These are phyloP conservation scores for Colletotrichum lini DNA, from an alignment of 2,329 filamentous ascomycete species.

Conservation along the genomic window DNA sequence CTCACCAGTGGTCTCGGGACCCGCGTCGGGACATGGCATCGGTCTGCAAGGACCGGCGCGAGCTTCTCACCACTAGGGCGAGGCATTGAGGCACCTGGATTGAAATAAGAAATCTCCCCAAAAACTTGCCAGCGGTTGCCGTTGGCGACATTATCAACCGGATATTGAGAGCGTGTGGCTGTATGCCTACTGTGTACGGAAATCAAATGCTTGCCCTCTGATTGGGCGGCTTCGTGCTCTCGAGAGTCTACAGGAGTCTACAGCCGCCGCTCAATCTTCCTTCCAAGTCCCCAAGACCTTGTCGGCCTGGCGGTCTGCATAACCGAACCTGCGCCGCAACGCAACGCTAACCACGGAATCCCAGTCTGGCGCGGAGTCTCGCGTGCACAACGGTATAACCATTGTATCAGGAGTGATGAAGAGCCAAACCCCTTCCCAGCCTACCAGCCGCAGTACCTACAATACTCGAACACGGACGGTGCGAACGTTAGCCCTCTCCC, in stretches of 20 bases:
- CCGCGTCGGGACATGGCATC: not conserved
- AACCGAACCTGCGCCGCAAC: constrained; percentile 11
- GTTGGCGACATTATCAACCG: constrained; percentile 26
- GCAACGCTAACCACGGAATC: constrained; percentile 1
- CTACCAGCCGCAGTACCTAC: too few species aligned
- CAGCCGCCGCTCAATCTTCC: not conserved
- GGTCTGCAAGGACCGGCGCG: not conserved
- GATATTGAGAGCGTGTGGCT: constrained; percentile 10
- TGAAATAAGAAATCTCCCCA: constrained; percentile 25
- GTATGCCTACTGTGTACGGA: not conserved
- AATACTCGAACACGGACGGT: too few species aligned
- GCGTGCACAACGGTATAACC: constrained; percentile 1
- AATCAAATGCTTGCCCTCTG: constrained; percentile 22
- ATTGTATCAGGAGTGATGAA: constrained; percentile 9
- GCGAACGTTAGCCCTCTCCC: too few species aligned
- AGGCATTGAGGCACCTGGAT: constrained; percentile 35
- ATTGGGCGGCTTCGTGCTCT: constrained; percentile 19
- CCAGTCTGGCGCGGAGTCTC: not conserved
- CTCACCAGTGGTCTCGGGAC: too few species aligned
- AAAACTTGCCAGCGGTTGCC: constrained; percentile 21
- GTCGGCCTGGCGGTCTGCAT: constrained; percentile 24
- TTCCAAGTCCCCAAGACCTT: not conserved
- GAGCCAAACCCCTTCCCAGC: not conserved
- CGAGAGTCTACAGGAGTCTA: too few species aligned
- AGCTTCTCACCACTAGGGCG: constrained; percentile 1